Conservation (phyloP, 805 yeast genomes). For the Saccharomycopsis sp. region DNA sequence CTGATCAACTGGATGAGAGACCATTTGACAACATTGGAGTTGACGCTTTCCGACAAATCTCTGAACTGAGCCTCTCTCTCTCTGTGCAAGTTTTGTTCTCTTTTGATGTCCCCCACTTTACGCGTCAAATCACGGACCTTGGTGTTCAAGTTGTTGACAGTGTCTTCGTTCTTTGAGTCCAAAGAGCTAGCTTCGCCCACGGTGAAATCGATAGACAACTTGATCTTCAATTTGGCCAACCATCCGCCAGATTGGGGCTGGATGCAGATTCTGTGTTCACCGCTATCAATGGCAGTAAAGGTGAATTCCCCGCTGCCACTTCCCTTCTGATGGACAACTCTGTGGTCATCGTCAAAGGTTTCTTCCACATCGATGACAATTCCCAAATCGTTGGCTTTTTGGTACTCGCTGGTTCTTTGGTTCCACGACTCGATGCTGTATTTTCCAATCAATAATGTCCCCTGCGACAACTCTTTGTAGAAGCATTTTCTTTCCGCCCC, state of each 20-base stretch:
- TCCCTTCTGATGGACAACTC: constrained; percentile 66
- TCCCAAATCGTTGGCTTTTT: constrained; percentile 32
- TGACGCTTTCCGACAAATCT: constrained; percentile 64
- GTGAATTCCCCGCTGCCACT: constrained; percentile 62
- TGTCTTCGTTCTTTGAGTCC: constrained; percentile 60
- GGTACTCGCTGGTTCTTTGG: constrained; percentile 30
- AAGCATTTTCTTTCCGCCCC: constrained; percentile 51
- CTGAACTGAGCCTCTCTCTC: constrained; percentile 71
- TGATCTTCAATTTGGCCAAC: constrained; percentile 51
- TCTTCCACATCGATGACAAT: constrained; percentile 45
- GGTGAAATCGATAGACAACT: constrained; percentile 57
- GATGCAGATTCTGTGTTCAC: constrained; percentile 74
- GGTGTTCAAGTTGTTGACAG: constrained; percentile 48
- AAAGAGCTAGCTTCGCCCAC: constrained; percentile 59
- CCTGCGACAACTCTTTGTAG: constrained; percentile 46
- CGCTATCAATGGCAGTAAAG: constrained; percentile 66
- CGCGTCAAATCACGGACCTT: constrained; percentile 49
- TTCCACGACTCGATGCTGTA: constrained; percentile 43
- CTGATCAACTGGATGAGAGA: constrained; percentile 59
- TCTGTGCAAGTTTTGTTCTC: constrained; percentile 63
- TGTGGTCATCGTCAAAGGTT: constrained; percentile 70
- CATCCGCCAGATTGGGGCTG: constrained; percentile 49
- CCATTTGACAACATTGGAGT: constrained; percentile 68
- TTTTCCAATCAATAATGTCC: constrained; percentile 42
- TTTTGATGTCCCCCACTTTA: constrained; percentile 52